phyloP scores from a whole-genome alignment of 495 filamentous ascomycete species.

The Xylaria intraflava region DNA sequence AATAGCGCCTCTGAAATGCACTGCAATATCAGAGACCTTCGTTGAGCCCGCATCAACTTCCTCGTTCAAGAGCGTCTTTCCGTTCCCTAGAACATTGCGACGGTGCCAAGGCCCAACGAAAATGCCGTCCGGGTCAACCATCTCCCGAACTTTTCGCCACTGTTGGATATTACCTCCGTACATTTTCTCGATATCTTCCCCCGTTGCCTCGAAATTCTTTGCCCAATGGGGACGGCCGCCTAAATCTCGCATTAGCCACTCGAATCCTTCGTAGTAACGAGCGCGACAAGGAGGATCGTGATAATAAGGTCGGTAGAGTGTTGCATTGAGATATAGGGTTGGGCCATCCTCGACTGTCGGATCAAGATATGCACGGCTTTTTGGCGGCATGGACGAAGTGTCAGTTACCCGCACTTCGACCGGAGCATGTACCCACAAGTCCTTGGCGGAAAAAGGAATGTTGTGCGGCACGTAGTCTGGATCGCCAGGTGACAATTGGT shows the following conservation, averaged over 20 bases:
- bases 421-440: conserved; percentile 84
- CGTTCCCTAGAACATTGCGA: conserved; percentile 53
- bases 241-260: conserved; percentile 89
- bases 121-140: conserved; percentile 82
- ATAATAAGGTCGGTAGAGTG: conserved; percentile 84
- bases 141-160: conserved; percentile 62
- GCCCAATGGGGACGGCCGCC: conserved; percentile 95
- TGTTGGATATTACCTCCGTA: conserved; percentile 49
- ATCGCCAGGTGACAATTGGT: conserved; percentile 47
- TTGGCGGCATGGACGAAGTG: conserved; percentile 46
- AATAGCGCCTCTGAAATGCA: conserved; percentile 22
- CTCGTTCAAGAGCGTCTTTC: conserved; percentile 29
- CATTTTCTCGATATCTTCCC: conserved; percentile 50
- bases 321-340: conserved; percentile 91
- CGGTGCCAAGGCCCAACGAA: conserved; percentile 90
- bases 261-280: conserved; percentile 89
- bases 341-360: conserved; percentile 55
- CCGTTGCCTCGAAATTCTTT: conserved; percentile 73
- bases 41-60: conserved; percentile 29
- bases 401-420: conserved; percentile 87
- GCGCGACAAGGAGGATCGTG: conserved; percentile 67
- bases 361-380: conserved; percentile 70
- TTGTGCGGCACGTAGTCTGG: conserved; percentile 50
- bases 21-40: conserved; percentile 20
- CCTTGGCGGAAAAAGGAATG: conserved; percentile 75